phyloP scores from a whole-genome alignment of 305 asterid species.

The Solanum hybrid region DNA sequence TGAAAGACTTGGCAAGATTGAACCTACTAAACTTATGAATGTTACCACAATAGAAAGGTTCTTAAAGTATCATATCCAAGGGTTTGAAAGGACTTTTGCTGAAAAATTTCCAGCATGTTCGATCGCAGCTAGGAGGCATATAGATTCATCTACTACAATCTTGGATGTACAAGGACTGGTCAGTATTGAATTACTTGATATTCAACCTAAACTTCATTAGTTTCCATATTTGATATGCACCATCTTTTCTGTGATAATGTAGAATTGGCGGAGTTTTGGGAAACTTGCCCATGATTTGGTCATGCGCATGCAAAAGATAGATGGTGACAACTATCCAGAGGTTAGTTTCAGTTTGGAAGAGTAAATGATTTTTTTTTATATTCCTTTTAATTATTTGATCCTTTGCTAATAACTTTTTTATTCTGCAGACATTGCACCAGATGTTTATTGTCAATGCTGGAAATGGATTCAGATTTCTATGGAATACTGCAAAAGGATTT shows the following conservation, averaged over 20 bases:
- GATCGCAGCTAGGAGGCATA: slow-evolving; percentile 76
- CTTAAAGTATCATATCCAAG: slow-evolving; percentile 85
- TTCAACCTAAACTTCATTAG: background rate
- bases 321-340: slow-evolving; percentile 97
- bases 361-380: background rate
- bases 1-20: slow-evolving; percentile 90
- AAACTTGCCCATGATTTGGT: slow-evolving; percentile 81
- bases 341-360: slow-evolving; percentile 28
- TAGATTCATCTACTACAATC: slow-evolving; percentile 73
- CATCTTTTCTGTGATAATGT: slow-evolving; percentile 21
- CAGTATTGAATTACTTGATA: slow-evolving; percentile 24
- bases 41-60: slow-evolving; percentile 86
- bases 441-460: slow-evolving; percentile 98
- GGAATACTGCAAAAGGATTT: slow-evolving; percentile 80
- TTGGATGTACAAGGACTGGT: slow-evolving; percentile 94
- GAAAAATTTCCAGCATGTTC: slow-evolving; percentile 97
- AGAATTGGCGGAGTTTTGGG: slow-evolving; percentile 95
- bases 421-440: slow-evolving; percentile 74
- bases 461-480: slow-evolving; percentile 68
- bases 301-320: slow-evolving; percentile 89
- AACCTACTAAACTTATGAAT: slow-evolving; percentile 71
- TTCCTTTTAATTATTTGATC: slow-evolving; percentile 13
- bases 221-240: background rate
- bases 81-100: slow-evolving; percentile 68
- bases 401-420: slow-evolving; percentile 11